phyloP scores from a whole-genome alignment of 345 rosid genomes.

The Salix exigua region DNA sequence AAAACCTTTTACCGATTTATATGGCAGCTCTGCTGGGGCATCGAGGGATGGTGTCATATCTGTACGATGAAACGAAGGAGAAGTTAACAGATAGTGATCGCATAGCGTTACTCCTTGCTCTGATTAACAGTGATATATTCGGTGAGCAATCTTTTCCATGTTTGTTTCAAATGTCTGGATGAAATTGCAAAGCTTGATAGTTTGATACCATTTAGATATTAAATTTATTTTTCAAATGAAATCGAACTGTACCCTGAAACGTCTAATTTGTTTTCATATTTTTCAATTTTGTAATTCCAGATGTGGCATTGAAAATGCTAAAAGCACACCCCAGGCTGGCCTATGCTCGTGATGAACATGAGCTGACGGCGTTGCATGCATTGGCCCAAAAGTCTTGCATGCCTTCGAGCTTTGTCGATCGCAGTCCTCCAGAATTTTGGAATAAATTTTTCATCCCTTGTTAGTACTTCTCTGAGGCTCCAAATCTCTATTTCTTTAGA shows the following conservation, averaged over 20 bases:
- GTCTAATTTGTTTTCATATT: too few species aligned
- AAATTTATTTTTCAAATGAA: neutral
- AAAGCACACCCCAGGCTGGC: neutral
- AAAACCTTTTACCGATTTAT: neutral
- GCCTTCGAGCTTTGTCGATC: neutral
- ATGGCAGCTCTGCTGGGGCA: constrained; percentile 19
- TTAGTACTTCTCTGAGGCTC: too few species aligned
- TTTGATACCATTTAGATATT: too few species aligned
- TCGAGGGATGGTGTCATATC: constrained; percentile 11
- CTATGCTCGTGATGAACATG: neutral
- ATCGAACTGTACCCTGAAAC: too few species aligned
- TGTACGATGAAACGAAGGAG: neutral
- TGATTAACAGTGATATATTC: neutral
- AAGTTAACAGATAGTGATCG: neutral
- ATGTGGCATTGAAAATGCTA: constrained; percentile 10
- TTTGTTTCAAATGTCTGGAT: too few species aligned
- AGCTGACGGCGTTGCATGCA: constrained; percentile 15
- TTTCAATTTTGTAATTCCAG: neutral
- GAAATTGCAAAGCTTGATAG: neutral
- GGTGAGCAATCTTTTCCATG: neutral
- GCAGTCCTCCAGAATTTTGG: too few species aligned
- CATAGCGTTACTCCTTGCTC: neutral
- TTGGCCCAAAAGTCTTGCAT: constrained; percentile 13
- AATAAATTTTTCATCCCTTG: too few species aligned
- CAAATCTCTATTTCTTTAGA: too few species aligned